Percentiles rank a stretch among this genome's conserved stretches.
phyloP scores from a whole-genome alignment of 179 eudicot genomes.

The Spergularia azorica region DNA sequence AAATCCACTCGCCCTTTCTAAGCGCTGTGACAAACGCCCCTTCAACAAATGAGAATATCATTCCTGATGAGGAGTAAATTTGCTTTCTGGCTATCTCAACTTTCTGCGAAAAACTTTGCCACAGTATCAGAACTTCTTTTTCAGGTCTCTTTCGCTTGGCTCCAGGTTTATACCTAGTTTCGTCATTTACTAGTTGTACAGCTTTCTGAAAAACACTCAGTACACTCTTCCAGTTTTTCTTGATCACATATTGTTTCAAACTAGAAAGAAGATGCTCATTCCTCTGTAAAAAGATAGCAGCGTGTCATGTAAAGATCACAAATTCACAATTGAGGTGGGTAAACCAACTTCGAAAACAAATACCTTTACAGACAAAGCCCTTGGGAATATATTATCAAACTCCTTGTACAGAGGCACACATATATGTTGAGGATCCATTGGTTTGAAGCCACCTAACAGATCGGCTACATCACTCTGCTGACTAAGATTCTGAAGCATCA shows the following conservation, averaged over 20 bases:
- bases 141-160: slow-evolving; percentile 70
- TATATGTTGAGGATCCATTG: slow-evolving; percentile 69
- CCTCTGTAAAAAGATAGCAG: slow-evolving; percentile 41
- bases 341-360: slow-evolving; percentile 11
- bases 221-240: slow-evolving; percentile 69
- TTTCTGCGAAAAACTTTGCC: slow-evolving; percentile 64
- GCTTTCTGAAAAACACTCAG: slow-evolving; percentile 53
- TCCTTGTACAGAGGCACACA: slow-evolving; percentile 80
- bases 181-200: slow-evolving; percentile 40
- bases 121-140: slow-evolving; percentile 38
- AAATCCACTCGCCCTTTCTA: slow-evolving; percentile 92
- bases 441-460: slow-evolving; percentile 91
- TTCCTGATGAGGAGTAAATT: slow-evolving; percentile 67
- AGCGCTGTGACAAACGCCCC: slow-evolving; percentile 94
- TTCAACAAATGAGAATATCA: slow-evolving; percentile 96
- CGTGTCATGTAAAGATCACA: slow-evolving; percentile 20
- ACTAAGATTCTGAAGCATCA: slow-evolving; percentile 75
- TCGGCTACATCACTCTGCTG: slow-evolving; percentile 99
- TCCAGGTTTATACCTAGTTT: slow-evolving; percentile 46
- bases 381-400: slow-evolving; percentile 58
- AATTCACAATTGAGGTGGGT: not conserved
- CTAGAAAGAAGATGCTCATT: slow-evolving; percentile 47
- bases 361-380: slow-evolving; percentile 71
- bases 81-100: slow-evolving; percentile 65
- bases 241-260: slow-evolving; percentile 43